Conservation (phyloP, 2,329 filamentous ascomycete genomes). For the Aureobasidium sp. region DNA sequence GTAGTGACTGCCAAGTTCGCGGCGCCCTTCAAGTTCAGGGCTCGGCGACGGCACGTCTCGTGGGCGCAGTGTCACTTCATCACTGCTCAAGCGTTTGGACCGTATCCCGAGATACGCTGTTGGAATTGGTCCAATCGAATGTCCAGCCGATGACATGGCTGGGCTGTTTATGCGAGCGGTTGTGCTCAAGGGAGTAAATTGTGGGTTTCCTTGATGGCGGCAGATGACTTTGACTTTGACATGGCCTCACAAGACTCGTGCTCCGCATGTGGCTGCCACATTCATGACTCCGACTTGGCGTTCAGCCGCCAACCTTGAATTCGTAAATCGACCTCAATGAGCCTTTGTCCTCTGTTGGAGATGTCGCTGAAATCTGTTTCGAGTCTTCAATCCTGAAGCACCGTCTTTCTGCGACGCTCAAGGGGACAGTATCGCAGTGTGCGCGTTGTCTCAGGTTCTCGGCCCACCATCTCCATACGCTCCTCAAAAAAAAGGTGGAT, state of each 20-base stretch:
- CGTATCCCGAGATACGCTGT: not conserved
- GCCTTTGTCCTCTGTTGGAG: not conserved
- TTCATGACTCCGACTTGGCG: not conserved
- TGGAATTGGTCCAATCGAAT: not conserved
- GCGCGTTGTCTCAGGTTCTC: not conserved
- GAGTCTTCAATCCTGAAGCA: not conserved
- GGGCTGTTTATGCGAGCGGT: not conserved
- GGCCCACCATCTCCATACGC: not conserved
- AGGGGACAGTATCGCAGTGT: not conserved
- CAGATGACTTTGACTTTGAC: not conserved
- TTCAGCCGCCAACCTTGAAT: not conserved
- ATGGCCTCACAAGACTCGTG: not conserved
- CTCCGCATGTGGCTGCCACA: not conserved
- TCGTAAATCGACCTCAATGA: not conserved
- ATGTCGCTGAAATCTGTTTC: not conserved
- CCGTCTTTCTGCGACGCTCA: not conserved
- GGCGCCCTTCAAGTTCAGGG: not conserved
- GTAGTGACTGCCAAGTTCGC: constrained; percentile 6
- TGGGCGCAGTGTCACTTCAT: not conserved
- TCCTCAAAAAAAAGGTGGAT: constrained; percentile 7
- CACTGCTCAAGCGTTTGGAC: not conserved
- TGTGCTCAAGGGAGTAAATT: not conserved
- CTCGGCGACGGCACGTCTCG: not conserved
- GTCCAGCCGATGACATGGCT: not conserved
- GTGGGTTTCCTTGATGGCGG: not conserved